Base-by-base conservation (phyloP, 257 asterid species). In the Nicotiana noctiflora region DNA sequence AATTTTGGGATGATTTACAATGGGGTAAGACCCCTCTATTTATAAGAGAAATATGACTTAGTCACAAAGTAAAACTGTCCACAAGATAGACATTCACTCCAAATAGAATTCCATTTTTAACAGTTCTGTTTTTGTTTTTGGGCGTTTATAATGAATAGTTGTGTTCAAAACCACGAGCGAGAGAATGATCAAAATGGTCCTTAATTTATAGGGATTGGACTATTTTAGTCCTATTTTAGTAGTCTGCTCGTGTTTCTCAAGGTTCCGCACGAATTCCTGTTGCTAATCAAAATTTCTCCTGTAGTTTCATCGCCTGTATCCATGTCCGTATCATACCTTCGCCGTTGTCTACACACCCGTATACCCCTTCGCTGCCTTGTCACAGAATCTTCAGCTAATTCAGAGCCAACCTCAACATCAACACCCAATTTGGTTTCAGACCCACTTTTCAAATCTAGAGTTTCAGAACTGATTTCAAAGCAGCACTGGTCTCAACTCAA, bases 401-500 rank as follows among this genome's bases (percentile, higher is more conserved):
- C 83, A 67, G 53, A n/a, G n/a, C 57, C 57, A 19, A 37, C 25
- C 29, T 49, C 77, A 32, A 76, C 61, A 0, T 51, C 81, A 77
- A 31, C 67, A 53, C 23, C 66, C 75, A 52, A 12, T 25, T 63
- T 56, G 12, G 75, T 64, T 23, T 25, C 82, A 13, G 85, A 86
- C 77, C 83, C 86, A 40, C 82, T 81, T 59, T 82, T 81, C 79
- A 82, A 80, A 79, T 68, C 83, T 74, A 81, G 37, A 77, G 81
- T 90, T 46, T 76, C 89, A 23, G 88, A 86, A 21, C 86, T 92
- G 40, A 89, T 93, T 81, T 63, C 87, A n/a, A 75, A 79, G 25
- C 97, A 92, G 3, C 90, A 86, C 60, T 93, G 98, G 97, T 82
- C 90, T 57, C 74, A 86, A 59, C 89, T 93, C 78, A 87, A 84